Evolutionary conservation across 495 filamentous ascomycete genomes (phyloP).

Genomic region (Neurospora tetraspora): DNA sequence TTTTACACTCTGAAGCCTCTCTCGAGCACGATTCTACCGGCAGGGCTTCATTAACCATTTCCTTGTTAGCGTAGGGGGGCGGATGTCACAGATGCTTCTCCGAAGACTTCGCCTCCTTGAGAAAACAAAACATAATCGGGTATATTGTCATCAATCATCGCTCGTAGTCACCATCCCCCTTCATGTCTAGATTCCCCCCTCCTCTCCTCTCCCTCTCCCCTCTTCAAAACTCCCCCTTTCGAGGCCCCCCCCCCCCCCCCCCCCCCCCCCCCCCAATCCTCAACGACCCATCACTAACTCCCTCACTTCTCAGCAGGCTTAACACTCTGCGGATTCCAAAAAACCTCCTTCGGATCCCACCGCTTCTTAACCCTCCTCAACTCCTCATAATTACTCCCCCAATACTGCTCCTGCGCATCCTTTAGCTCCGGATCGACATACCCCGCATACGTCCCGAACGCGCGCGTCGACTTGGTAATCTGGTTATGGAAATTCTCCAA

Average conservation of each 20-base stretch:
- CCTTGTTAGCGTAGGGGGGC: not conserved
- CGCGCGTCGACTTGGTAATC: conserved; percentile 21
- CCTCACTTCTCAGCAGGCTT: conserved; percentile 13
- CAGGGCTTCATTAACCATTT: not conserved
- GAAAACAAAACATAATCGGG: not conserved
- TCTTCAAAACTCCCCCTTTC: not conserved
- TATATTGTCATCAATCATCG: not conserved
- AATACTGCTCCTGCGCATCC: conserved; percentile 45
- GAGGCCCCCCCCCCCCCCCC: no score
- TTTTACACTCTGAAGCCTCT: not conserved
- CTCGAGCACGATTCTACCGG: not conserved
- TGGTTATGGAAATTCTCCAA: conserved; percentile 39
- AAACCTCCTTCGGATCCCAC: conserved; percentile 45
- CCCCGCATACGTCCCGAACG: conserved; percentile 53
- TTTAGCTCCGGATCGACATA: conserved; percentile 56
- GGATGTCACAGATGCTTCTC: not conserved
- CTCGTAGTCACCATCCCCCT: not conserved
- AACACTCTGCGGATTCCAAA: conserved; percentile 59
- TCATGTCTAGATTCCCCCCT: not conserved
- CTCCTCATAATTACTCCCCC: conserved; percentile 38
- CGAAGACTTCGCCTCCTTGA: not conserved
- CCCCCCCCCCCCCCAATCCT: no score
- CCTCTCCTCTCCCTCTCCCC: not conserved
- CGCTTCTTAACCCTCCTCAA: conserved; percentile 42
- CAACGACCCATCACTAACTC: not conserved